Conservation (phyloP, 805 yeast species). For the Priceomyces carsonii region DNA sequence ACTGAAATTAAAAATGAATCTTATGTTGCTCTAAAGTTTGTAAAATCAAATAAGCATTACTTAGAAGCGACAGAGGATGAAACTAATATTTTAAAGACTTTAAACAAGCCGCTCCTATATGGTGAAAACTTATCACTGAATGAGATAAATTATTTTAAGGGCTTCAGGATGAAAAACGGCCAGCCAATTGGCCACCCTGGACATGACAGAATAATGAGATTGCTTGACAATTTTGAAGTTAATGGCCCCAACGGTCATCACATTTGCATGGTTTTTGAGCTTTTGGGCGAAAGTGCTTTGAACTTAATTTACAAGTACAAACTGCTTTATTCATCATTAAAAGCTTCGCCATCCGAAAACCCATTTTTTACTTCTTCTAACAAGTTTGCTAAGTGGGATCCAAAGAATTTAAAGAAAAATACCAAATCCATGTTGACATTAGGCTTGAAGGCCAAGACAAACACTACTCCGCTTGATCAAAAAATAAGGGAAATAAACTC, state of each 20-base stretch:
- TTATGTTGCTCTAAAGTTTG: constrained; percentile 65
- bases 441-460: constrained; percentile 13
- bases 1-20: constrained; percentile 20
- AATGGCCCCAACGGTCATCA: constrained; percentile 65
- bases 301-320: constrained; percentile 51
- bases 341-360: neutral
- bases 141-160: constrained; percentile 11
- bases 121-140: constrained; percentile 13
- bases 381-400: constrained; percentile 20
- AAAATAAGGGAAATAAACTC: constrained; percentile 15
- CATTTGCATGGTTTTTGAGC: constrained; percentile 67
- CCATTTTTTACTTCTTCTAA: constrained; percentile 1
- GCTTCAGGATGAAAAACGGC: constrained; percentile 3
- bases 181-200: constrained; percentile 43
- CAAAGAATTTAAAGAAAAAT: constrained; percentile 15
- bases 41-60: constrained; percentile 53
- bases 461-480: constrained; percentile 6
- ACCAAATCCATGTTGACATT: constrained; percentile 23
- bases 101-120: constrained; percentile 18
- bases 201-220: constrained; percentile 49
- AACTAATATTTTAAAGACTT: constrained; percentile 48
- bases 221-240: constrained; percentile 57
- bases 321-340: constrained; percentile 7
- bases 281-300: constrained; percentile 60
- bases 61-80: constrained; percentile 68